Percentiles rank a stretch among this genome's conserved stretches.
phyloP scores from a whole-genome alignment of 2,329 filamentous ascomycete genomes.

The Diaporthe caulivora region DNA sequence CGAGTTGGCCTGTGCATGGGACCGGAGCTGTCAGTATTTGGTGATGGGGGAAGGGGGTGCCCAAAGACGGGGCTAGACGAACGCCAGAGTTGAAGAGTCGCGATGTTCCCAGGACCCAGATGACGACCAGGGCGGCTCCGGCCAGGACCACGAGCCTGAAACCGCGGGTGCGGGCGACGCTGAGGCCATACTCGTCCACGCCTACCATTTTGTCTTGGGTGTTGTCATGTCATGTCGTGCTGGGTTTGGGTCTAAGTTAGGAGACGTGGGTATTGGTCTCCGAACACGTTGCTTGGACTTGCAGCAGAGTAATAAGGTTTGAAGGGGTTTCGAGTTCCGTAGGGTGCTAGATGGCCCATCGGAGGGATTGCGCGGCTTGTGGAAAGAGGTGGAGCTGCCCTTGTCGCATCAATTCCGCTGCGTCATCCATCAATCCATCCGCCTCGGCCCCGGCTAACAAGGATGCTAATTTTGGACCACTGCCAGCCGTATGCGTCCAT shows the following conservation, averaged over 20 bases:
- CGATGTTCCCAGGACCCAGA: constrained; percentile 35
- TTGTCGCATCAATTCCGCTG: neutral
- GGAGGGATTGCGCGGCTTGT: constrained; percentile 20
- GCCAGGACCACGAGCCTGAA: constrained; percentile 34
- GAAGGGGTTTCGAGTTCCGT: neutral
- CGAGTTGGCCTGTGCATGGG: constrained; percentile 29
- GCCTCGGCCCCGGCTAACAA: constrained; percentile 11
- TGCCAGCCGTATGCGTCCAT: neutral
- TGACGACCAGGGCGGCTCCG: constrained; percentile 31
- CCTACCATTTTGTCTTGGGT: constrained; percentile 31
- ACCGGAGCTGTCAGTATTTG: neutral
- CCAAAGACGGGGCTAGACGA: neutral
- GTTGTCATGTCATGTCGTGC: constrained; percentile 18
- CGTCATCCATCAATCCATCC: neutral
- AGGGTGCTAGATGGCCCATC: neutral
- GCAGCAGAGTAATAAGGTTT: neutral
- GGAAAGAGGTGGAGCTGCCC: constrained; percentile 4
- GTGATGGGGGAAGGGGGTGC: neutral
- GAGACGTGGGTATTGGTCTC: neutral
- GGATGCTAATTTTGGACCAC: constrained; percentile 24
- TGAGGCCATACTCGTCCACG: constrained; percentile 31
- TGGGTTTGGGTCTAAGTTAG: too few relatives aligned
- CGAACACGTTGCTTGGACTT: constrained; percentile 7
- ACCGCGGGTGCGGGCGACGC: constrained; percentile 31
- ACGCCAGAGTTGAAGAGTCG: constrained; percentile 32